Conservation (phyloP, 2,329 filamentous ascomycete species). For the Fusarium pilosicola region DNA sequence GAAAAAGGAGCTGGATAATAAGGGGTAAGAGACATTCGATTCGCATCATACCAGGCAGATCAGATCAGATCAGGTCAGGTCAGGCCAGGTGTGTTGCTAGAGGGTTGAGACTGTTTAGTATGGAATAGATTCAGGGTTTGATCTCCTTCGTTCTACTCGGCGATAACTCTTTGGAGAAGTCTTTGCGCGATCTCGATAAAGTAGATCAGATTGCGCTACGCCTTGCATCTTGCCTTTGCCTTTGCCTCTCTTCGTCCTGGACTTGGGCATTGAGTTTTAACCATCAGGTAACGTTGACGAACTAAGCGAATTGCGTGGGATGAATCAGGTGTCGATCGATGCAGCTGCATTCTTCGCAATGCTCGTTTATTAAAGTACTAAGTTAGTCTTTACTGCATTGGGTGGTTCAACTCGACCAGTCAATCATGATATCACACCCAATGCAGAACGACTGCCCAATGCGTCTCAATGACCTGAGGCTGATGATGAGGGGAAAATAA, state of each 20-base stretch:
- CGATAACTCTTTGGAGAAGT: slow-evolving; percentile 5
- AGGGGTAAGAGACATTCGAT: not conserved
- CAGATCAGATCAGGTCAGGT: not conserved
- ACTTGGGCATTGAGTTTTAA: not conserved
- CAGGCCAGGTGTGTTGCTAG: not conserved
- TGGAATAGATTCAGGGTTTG: not conserved
- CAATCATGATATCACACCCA: not conserved
- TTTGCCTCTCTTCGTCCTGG: not conserved
- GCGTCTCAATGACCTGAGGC: not conserved
- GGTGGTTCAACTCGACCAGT: not conserved
- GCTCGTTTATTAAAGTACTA: not conserved
- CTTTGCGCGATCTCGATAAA: not conserved
- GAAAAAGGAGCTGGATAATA: not conserved
- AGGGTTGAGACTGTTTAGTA: not conserved
- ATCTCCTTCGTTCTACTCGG: not conserved
- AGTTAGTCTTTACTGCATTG: not conserved
- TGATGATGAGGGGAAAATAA: not conserved
- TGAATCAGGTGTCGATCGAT: slow-evolving; percentile 12
- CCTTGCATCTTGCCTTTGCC: not conserved
- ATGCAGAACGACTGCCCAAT: not conserved
- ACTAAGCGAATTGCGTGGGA: slow-evolving; percentile 19
- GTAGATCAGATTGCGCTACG: not conserved
- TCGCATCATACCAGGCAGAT: not conserved
- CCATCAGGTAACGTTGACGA: not conserved
- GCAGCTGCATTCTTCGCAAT: not conserved